A percentile compares a stretch with the other conserved stretches of the same genome.
Conservation (phyloP, 768 basidiomycete species). For the Termitomyces sp. region DNA sequence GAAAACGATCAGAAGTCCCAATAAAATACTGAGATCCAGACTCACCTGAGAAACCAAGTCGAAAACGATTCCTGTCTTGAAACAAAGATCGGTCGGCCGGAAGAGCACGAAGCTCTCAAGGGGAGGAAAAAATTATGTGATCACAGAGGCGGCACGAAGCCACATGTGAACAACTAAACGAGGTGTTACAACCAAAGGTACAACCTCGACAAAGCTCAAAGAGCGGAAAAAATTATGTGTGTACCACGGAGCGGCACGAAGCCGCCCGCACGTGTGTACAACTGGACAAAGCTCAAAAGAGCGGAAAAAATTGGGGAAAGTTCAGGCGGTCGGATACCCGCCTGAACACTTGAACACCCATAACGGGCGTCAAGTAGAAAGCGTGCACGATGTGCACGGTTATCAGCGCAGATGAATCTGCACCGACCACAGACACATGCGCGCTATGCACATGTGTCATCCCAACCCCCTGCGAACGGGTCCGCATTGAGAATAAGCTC, state of each 20-base stretch:
- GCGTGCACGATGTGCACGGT: background rate
- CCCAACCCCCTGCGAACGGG: background rate
- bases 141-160: background rate
- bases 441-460: too few species aligned
- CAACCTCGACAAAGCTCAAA: too few species aligned
- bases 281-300: too few species aligned
- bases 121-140: background rate
- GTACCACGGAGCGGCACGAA: too few species aligned
- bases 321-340: too few species aligned
- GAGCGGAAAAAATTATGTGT: too few species aligned
- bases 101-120: background rate
- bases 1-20: background rate
- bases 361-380: too few species aligned
- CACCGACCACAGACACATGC: background rate
- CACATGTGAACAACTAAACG: background rate
- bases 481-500: background rate
- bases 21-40: background rate
- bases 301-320: too few species aligned
- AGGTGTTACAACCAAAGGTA: too few species aligned
- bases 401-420: background rate
- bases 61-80: background rate
- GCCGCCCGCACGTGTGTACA: too few species aligned
- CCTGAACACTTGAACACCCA: too few species aligned
- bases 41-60: background rate
- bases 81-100: background rate